Conservation (phyloP, 73 alveolate species). For the Symbiodinium natans region DNA sequence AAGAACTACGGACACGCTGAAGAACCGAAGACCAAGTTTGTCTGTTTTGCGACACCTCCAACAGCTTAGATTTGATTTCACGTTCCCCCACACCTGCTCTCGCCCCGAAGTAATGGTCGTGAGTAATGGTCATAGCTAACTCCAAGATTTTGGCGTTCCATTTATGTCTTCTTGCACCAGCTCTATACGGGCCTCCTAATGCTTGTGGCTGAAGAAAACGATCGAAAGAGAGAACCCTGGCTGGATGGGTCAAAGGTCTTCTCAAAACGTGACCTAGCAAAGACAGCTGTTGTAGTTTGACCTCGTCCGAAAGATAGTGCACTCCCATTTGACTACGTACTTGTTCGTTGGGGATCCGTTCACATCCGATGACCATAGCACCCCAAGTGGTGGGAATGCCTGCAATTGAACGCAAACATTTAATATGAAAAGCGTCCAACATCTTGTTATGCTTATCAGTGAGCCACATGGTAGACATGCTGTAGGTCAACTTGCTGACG, state of each 20-base stretch:
- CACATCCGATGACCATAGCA: not conserved
- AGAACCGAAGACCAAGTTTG: not conserved
- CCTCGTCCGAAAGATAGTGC: not conserved
- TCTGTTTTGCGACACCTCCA: not conserved
- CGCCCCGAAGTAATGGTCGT: conserved; percentile 27
- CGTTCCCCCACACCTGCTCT: conserved; percentile 4
- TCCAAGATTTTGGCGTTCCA: conserved; percentile 9
- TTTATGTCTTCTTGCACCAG: not conserved
- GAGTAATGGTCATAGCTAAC: not conserved
- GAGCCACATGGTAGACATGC: conserved; percentile 9
- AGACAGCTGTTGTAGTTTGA: too few relatives aligned
- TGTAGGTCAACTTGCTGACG: conserved; percentile 31
- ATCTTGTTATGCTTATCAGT: not conserved
- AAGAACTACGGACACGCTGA: not conserved
- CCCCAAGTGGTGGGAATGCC: conserved; percentile 22
- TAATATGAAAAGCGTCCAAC: not conserved
- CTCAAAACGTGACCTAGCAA: too few relatives aligned
- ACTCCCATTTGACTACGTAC: conserved; percentile 1
- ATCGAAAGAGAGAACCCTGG: not conserved
- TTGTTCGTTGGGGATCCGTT: conserved; percentile 12
- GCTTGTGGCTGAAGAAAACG: not conserved
- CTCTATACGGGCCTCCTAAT: not conserved
- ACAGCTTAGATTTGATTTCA: not conserved
- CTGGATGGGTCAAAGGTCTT: too few relatives aligned
- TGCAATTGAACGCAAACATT: conserved; percentile 15